Percentiles rank a stretch among this genome's conserved stretches.
Evolutionary conservation across 768 basidiomycete genomes (phyloP).

Genomic region (Udeniomyces megalosporus): DNA sequence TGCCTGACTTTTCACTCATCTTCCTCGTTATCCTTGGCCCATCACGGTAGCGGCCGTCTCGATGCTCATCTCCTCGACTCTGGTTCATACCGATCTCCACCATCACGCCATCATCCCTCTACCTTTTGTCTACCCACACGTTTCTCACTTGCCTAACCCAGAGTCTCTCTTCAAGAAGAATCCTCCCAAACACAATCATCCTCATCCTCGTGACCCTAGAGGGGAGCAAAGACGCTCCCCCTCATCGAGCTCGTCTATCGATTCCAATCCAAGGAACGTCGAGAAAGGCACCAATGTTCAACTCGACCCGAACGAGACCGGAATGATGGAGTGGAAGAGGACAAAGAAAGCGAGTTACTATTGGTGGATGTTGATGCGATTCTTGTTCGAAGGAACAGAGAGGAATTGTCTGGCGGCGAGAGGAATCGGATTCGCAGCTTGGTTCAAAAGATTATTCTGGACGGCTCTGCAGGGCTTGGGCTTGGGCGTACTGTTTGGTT

Average conservation of each 20-base stretch:
- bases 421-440: conserved; percentile 3
- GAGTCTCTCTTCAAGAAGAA: neutral
- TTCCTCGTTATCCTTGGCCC: too few relatives aligned
- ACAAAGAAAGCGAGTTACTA: neutral
- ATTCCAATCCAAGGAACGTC: conserved; percentile 5
- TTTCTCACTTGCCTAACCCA: conserved; percentile 25
- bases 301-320: too few relatives aligned
- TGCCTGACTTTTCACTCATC: too few relatives aligned
- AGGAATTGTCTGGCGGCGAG: conserved; percentile 3
- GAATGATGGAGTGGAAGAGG: too few relatives aligned
- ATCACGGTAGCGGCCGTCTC: too few relatives aligned
- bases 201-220: too few relatives aligned
- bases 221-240: too few relatives aligned
- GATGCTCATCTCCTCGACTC: neutral
- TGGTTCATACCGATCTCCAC: conserved; percentile 25
- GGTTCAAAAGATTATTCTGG: conserved; percentile 21
- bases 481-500: conserved; percentile 26
- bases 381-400: conserved; percentile 3
- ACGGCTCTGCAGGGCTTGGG: conserved; percentile 26
- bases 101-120: conserved; percentile 21
- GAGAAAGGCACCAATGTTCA: neutral
- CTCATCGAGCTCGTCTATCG: neutral
- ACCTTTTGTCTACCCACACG: conserved; percentile 26
- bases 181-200: neutral
- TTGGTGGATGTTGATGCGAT: neutral